Percentiles rank a stretch among this genome's conserved stretches.
These are phyloP conservation scores for Citrus medica DNA, from an alignment of 345 rosid genomes.

Conservation along the genomic window DNA sequence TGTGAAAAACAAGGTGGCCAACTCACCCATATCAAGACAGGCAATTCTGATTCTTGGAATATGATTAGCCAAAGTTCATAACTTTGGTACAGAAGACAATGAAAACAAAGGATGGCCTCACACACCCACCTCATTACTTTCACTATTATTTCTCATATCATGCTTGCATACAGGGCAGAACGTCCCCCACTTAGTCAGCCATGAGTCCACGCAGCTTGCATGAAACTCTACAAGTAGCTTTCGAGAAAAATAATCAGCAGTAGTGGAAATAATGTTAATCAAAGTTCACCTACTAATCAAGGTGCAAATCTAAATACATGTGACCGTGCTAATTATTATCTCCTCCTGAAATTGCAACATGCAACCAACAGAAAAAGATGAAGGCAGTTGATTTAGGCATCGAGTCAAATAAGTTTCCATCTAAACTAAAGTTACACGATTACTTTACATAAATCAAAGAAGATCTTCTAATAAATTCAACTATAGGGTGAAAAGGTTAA, in stretches of 20 bases:
- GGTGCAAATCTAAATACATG: neutral
- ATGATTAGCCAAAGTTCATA: neutral
- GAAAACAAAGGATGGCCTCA: slow-evolving; percentile 1
- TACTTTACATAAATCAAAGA: neutral
- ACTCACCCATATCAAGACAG: neutral
- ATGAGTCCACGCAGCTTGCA: slow-evolving; percentile 58
- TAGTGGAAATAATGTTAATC: neutral
- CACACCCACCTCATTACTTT: slow-evolving; percentile 42
- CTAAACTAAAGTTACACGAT: neutral
- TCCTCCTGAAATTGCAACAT: neutral
- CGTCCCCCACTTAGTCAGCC: slow-evolving; percentile 79
- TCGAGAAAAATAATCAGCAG: slow-evolving; percentile 16
- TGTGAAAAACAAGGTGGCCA: neutral
- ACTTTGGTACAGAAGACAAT: neutral
- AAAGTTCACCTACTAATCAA: neutral
- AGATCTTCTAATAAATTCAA: neutral
- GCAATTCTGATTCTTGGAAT: neutral
- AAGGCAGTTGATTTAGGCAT: neutral
- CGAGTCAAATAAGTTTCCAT: neutral
- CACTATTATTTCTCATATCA: slow-evolving; percentile 41
- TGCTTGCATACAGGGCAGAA: slow-evolving; percentile 84
- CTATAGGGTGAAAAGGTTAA: neutral
- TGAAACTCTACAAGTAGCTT: slow-evolving; percentile 57
- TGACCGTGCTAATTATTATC: neutral
- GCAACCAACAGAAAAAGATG: neutral